Percentiles rank a stretch among this genome's conserved stretches.
These are phyloP conservation scores for Arxiozyma slooffiae DNA, from an alignment of 1,139 yeast species.

Conservation along the genomic window DNA sequence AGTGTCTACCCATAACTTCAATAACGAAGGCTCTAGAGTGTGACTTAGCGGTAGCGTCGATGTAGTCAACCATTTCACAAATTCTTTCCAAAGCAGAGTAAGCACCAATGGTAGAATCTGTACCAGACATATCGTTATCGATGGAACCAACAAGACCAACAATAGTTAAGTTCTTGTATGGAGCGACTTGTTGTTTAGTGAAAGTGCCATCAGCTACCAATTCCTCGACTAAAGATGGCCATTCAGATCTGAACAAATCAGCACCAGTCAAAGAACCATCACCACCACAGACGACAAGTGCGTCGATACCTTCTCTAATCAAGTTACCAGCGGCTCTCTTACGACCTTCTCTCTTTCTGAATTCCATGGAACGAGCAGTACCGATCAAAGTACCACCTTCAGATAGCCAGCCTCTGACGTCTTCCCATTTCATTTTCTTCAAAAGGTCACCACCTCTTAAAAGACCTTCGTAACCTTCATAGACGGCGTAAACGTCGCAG, in stretches of 20 bases:
- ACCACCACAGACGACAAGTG: constrained; percentile 75
- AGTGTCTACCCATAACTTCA: constrained; percentile 86
- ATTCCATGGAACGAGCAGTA: constrained; percentile 65
- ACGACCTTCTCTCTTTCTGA: constrained; percentile 60
- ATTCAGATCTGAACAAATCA: constrained; percentile 64
- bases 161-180: constrained; percentile 52
- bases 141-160: constrained; percentile 76
- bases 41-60: constrained; percentile 76
- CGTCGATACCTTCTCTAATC: constrained; percentile 66
- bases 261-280: constrained; percentile 83
- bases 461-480: constrained; percentile 72
- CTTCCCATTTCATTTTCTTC: constrained; percentile 63
- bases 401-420: constrained; percentile 64
- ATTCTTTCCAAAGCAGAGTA: constrained; percentile 69
- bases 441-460: constrained; percentile 60
- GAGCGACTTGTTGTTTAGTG: constrained; percentile 42
- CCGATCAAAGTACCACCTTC: constrained; percentile 78
- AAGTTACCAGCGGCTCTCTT: constrained; percentile 57
- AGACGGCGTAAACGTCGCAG: constrained; percentile 63
- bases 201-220: constrained; percentile 43
- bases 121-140: constrained; percentile 75
- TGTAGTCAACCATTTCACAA: constrained; percentile 68
- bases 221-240: constrained; percentile 65
- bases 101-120: constrained; percentile 78
- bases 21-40: constrained; percentile 77